Evolutionary conservation across 352 stramenopile genomes (phyloP).

Genomic region (Globisporangium lucens): DNA sequence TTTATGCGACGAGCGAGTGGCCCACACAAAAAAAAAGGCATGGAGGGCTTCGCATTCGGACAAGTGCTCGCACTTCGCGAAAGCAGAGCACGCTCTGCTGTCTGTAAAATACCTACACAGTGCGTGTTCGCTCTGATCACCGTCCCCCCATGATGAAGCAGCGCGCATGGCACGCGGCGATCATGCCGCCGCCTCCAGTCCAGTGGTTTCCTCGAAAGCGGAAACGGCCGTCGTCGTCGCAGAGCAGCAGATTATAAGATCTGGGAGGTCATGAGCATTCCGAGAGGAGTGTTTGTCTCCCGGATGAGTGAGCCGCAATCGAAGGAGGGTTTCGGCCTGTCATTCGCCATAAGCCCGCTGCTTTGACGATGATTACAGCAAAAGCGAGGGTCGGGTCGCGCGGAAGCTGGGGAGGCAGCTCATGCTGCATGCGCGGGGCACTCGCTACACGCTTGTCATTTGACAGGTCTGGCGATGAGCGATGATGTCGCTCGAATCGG

Average conservation of each 20-base stretch:
- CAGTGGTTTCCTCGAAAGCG: background rate
- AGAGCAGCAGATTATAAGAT: background rate
- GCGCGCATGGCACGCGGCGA: background rate
- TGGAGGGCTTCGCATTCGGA: background rate
- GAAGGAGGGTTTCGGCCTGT: background rate
- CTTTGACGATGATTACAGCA: background rate
- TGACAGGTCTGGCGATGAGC: background rate
- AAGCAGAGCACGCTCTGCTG: background rate
- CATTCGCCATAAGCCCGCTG: background rate
- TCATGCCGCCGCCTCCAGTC: background rate
- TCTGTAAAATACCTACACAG: background rate
- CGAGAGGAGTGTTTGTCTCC: background rate
- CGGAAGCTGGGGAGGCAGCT: no score
- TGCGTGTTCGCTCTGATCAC: background rate
- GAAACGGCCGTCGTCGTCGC: background rate
- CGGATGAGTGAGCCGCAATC: background rate
- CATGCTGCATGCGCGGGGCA: no score
- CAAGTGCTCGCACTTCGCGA: background rate
- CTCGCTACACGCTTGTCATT: background rate
- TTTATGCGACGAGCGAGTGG: slow-evolving; percentile 3
- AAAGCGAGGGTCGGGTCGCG: no score
- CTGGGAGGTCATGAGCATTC: background rate
- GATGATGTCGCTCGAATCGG: background rate
- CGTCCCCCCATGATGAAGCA: background rate
- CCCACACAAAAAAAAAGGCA: background rate